Evolutionary conservation across 805 yeast genomes (phyloP).

Genomic region (Naumovozyma castellii): DNA sequence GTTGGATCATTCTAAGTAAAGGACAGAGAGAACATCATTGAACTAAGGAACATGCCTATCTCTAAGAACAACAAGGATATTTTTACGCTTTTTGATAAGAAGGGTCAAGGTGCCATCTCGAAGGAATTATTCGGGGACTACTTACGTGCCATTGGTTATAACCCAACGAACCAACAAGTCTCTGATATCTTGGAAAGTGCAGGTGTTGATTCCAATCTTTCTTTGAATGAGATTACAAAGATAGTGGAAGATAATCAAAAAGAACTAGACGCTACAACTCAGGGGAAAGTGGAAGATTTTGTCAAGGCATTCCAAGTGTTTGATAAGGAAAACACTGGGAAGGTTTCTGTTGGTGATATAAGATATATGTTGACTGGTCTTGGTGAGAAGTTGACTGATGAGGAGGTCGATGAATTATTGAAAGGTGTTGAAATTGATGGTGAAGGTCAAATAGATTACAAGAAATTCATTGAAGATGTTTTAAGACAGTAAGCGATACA

Average conservation of each 20-base stretch:
- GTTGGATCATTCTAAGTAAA: background rate
- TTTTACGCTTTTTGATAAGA: conserved; percentile 90
- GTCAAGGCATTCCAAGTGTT: conserved; percentile 94
- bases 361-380: conserved; percentile 89
- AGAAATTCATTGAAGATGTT: conserved; percentile 86
- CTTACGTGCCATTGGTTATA: conserved; percentile 94
- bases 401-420: conserved; percentile 90
- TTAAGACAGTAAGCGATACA: conserved; percentile 64
- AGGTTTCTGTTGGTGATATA: conserved; percentile 93
- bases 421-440: conserved; percentile 91
- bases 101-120: conserved; percentile 88
- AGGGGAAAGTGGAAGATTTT: conserved; percentile 50
- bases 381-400: conserved; percentile 85
- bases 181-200: conserved; percentile 16
- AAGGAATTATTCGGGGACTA: conserved; percentile 81
- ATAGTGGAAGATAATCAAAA: conserved; percentile 20
- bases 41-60: conserved; percentile 2
- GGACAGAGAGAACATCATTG: too few species aligned
- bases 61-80: conserved; percentile 62
- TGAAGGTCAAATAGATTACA: conserved; percentile 92
- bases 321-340: conserved; percentile 92
- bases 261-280: conserved; percentile 25
- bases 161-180: conserved; percentile 65
- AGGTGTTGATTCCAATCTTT: conserved; percentile 9
- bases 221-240: conserved; percentile 23